Evolutionary conservation across 805 yeast genomes (phyloP).

Genomic region (Citeromyces nyonsensis): DNA sequence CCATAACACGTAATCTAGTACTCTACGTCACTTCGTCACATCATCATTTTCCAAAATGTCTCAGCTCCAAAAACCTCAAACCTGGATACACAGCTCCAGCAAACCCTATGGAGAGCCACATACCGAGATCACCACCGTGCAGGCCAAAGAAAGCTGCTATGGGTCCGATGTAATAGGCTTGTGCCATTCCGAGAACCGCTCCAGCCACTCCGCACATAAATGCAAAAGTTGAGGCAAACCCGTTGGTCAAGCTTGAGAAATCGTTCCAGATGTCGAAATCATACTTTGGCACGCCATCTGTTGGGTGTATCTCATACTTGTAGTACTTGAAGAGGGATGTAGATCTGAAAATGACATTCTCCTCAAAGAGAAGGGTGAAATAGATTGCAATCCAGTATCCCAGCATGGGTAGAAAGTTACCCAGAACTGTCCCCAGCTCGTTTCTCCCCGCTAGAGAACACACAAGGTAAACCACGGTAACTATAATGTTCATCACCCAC

Average conservation of each 20-base stretch:
- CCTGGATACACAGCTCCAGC: constrained; percentile 49
- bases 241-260: constrained; percentile 40
- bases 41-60: constrained; percentile 28
- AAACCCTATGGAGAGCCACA: constrained; percentile 65
- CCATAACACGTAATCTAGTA: no score
- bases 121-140: constrained; percentile 67
- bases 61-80: constrained; percentile 50
- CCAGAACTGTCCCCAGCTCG: constrained; percentile 55
- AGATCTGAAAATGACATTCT: constrained; percentile 53
- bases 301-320: constrained; percentile 23
- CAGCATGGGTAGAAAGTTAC: constrained; percentile 80
- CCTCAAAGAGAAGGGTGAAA: constrained; percentile 54
- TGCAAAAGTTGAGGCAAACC: constrained; percentile 54
- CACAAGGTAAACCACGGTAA: constrained; percentile 48
- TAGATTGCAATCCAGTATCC: constrained; percentile 87
- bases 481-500: constrained; percentile 56
- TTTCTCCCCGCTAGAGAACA: constrained; percentile 66
- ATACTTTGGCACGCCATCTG: constrained; percentile 23
- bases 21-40: no score
- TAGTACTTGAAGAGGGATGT: constrained; percentile 25
- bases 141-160: constrained; percentile 51
- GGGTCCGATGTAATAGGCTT: constrained; percentile 72
- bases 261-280: constrained; percentile 70
- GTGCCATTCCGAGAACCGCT: constrained; percentile 80
- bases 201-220: constrained; percentile 65